Conservation (phyloP, 768 basidiomycete species). For the Termitomyces sp. region DNA sequence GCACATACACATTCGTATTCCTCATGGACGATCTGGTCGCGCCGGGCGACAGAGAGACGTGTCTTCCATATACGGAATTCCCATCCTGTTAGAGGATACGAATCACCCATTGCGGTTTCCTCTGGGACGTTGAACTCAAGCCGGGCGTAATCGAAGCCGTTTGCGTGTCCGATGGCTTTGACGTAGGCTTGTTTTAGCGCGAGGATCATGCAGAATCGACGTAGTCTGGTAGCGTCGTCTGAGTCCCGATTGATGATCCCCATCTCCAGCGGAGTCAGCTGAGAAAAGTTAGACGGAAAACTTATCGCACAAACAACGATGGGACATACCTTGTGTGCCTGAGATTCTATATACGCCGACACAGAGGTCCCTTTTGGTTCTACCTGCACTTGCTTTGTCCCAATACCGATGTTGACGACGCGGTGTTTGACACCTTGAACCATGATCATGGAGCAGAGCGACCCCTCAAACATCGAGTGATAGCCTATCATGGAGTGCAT, state of each 20-base stretch:
- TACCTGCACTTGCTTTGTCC: conserved; percentile 63
- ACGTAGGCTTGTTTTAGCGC: conserved; percentile 81
- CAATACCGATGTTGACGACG: conserved; percentile 81
- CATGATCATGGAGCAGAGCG: conserved; percentile 81
- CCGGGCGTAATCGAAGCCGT: conserved; percentile 78
- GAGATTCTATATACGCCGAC: conserved; percentile 64
- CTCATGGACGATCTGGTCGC: conserved; percentile 55
- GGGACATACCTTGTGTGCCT: conserved; percentile 64
- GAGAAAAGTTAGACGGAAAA: neutral
- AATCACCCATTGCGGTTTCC: conserved; percentile 61
- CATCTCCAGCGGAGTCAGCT: conserved; percentile 42
- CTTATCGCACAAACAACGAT: neutral
- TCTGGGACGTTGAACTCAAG: conserved; percentile 76
- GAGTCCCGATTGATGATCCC: conserved; percentile 47
- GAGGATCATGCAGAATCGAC: conserved; percentile 73
- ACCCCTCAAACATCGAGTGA: conserved; percentile 64
- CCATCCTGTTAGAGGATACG: conserved; percentile 71
- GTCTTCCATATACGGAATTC: conserved; percentile 82
- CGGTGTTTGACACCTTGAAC: conserved; percentile 73
- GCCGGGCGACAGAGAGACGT: conserved; percentile 63
- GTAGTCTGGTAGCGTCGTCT: conserved; percentile 62
- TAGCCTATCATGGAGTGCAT: conserved; percentile 79
- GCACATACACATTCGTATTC: conserved; percentile 75
- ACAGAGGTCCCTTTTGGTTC: conserved; percentile 60
- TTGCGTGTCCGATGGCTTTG: conserved; percentile 77